Conservation (phyloP, 768 basidiomycete genomes). For the Rhizopogon roseolus region DNA sequence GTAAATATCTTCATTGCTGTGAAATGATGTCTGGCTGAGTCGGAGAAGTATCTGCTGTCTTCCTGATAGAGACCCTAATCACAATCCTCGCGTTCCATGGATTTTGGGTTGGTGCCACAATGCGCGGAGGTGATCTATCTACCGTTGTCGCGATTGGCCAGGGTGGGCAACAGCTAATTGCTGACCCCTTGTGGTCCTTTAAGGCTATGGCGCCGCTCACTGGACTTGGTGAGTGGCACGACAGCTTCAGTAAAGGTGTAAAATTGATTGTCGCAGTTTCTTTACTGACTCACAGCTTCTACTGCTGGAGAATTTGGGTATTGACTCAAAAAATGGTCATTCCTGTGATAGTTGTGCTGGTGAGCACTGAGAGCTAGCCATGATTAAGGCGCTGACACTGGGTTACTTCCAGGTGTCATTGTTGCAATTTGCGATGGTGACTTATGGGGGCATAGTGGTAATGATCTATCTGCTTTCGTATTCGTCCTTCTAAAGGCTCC, state of each 20-base stretch:
- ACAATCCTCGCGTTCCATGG: constrained; percentile 8
- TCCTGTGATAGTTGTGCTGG: constrained; percentile 11
- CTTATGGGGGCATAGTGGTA: constrained; percentile 2
- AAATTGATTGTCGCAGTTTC: constrained; percentile 7
- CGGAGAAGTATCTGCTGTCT: constrained; percentile 5
- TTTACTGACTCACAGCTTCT: constrained; percentile 14
- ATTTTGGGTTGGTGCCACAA: constrained; percentile 8
- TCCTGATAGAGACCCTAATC: constrained; percentile 14
- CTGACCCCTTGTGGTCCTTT: constrained; percentile 9
- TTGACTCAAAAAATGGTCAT: constrained; percentile 3
- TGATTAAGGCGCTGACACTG: neutral
- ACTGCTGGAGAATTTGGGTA: constrained; percentile 17
- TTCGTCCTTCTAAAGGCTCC: neutral
- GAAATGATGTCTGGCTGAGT: neutral
- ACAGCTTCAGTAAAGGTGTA: neutral
- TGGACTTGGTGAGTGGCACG: constrained; percentile 14
- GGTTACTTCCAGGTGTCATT: constrained; percentile 12
- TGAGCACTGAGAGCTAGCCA: neutral
- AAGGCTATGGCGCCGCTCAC: constrained; percentile 1
- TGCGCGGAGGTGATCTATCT: constrained; percentile 4
- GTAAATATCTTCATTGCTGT: neutral
- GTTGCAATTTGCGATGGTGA: constrained; percentile 16
- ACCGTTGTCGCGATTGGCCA: constrained; percentile 1
- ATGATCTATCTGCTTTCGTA: neutral
- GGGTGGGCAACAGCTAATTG: neutral